phyloP scores from a whole-genome alignment of 179 eudicot genomes.

The Spinacia oleracea region DNA sequence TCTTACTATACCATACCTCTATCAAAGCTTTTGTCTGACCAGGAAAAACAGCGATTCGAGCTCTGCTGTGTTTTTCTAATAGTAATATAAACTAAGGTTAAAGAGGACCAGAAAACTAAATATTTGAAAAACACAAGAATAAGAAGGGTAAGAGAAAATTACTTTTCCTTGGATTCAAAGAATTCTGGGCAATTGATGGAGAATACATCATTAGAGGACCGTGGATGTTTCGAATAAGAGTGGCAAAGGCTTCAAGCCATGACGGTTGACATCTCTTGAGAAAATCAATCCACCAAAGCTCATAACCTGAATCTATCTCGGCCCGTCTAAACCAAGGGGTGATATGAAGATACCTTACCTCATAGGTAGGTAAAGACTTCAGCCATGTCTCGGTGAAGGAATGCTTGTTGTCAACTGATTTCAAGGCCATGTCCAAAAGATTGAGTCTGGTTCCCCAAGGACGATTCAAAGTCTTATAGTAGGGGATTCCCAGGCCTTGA shows the following conservation, averaged over 20 bases:
- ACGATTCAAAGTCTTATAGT: slow-evolving; percentile 28
- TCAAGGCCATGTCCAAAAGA: slow-evolving; percentile 22
- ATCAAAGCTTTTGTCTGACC: slow-evolving; percentile 7
- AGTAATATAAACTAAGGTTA: slow-evolving; percentile 1
- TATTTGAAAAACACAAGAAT: neutral
- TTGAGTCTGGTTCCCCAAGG: slow-evolving; percentile 33
- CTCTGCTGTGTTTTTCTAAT: slow-evolving; percentile 15
- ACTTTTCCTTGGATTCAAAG: slow-evolving; percentile 14
- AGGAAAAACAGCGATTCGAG: neutral
- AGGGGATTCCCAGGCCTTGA: slow-evolving; percentile 32
- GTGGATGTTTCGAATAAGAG: slow-evolving; percentile 24
- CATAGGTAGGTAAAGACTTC: slow-evolving; percentile 18
- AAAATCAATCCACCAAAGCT: slow-evolving; percentile 28
- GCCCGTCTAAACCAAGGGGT: slow-evolving; percentile 27
- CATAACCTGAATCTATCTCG: slow-evolving; percentile 31
- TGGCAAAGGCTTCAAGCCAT: slow-evolving; percentile 25
- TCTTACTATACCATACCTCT: slow-evolving; percentile 28
- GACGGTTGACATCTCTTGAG: slow-evolving; percentile 23
- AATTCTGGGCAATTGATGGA: slow-evolving; percentile 11
- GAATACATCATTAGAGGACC: slow-evolving; percentile 20
- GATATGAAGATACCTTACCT: slow-evolving; percentile 17
- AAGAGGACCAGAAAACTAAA: neutral
- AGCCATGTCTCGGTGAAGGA: slow-evolving; percentile 26
- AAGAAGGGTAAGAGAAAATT: slow-evolving; percentile 13
- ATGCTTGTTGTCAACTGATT: slow-evolving; percentile 20